Conservation (phyloP, 352 stramenopile genomes). For the Pythium sukuiense region DNA sequence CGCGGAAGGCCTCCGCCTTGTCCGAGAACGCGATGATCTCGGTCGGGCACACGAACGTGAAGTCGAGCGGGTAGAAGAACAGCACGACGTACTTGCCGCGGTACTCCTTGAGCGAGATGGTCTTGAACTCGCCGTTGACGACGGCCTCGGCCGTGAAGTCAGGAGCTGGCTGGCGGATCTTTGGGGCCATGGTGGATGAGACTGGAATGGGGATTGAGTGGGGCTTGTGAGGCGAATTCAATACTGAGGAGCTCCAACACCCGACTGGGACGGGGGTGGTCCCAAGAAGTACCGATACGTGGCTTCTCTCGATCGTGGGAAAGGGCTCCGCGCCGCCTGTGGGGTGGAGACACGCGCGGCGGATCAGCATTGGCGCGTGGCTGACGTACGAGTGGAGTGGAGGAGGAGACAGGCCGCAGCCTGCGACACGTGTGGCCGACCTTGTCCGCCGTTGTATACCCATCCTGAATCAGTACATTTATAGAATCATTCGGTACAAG, state of each 20-base stretch:
- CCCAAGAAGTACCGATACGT: no score
- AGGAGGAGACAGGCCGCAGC: background rate
- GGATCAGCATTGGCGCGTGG: slow-evolving; percentile 3
- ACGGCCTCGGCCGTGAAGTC: slow-evolving; percentile 43
- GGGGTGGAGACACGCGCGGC: background rate
- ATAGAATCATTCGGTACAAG: no score
- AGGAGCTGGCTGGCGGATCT: slow-evolving; percentile 28
- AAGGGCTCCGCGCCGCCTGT: background rate
- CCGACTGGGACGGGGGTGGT: no score
- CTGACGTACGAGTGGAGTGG: slow-evolving; percentile 12
- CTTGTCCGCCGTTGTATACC: background rate
- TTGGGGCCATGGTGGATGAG: slow-evolving; percentile 4
- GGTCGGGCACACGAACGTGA: slow-evolving; percentile 75
- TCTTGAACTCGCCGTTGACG: slow-evolving; percentile 53
- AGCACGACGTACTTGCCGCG: slow-evolving; percentile 69
- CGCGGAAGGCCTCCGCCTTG: slow-evolving; percentile 44
- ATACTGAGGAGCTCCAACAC: no score
- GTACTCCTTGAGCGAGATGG: slow-evolving; percentile 50
- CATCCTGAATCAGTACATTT: background rate
- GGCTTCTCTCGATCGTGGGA: background rate
- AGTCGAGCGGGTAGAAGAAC: slow-evolving; percentile 78
- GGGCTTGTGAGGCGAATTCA: background rate
- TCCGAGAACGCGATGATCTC: slow-evolving; percentile 78
- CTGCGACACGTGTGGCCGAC: background rate
- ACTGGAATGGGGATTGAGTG: no score